Evolutionary conservation across 371 early-diverging fungal species (phyloP).

Genomic region (Choanephora cucurbitarum): DNA sequence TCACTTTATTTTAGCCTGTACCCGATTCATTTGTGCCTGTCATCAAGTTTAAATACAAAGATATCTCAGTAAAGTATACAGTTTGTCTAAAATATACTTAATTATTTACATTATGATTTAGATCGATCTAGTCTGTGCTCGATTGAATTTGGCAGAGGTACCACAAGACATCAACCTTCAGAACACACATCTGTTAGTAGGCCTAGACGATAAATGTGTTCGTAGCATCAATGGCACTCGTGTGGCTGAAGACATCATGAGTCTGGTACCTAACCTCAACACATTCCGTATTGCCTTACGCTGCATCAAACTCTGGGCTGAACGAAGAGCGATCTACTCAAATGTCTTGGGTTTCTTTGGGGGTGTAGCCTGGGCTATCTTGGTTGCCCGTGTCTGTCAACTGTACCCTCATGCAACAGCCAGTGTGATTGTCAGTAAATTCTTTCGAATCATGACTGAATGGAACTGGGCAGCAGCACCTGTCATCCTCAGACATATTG

Average conservation of each 20-base stretch:
- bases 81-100: slow-evolving; percentile 3
- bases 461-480: slow-evolving; percentile 83
- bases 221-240: slow-evolving; percentile 87
- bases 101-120: slow-evolving; percentile 19
- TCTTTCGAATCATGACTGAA: slow-evolving; percentile 67
- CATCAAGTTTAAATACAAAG: slow-evolving; percentile 77
- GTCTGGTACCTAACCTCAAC: slow-evolving; percentile 78
- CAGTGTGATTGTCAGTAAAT: slow-evolving; percentile 74
- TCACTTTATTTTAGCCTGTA: slow-evolving; percentile 41
- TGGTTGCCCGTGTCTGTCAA: slow-evolving; percentile 90
- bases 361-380: slow-evolving; percentile 94
- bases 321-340: slow-evolving; percentile 80
- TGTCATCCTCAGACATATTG: slow-evolving; percentile 78
- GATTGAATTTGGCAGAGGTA: slow-evolving; percentile 63
- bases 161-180: slow-evolving; percentile 71
- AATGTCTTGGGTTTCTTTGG: slow-evolving; percentile 93
- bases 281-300: slow-evolving; percentile 82
- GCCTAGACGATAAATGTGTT: slow-evolving; percentile 77
- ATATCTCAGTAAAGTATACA: slow-evolving; percentile 66
- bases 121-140: slow-evolving; percentile 89
- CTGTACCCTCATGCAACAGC: slow-evolving; percentile 85
- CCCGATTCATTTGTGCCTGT: slow-evolving; percentile 88
- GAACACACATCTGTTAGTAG: slow-evolving; percentile 69
- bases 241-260: slow-evolving; percentile 87
- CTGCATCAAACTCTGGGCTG: slow-evolving; percentile 94